Base-by-base conservation (phyloP, 441 rosid species). In the Populus tomentosa region DNA sequence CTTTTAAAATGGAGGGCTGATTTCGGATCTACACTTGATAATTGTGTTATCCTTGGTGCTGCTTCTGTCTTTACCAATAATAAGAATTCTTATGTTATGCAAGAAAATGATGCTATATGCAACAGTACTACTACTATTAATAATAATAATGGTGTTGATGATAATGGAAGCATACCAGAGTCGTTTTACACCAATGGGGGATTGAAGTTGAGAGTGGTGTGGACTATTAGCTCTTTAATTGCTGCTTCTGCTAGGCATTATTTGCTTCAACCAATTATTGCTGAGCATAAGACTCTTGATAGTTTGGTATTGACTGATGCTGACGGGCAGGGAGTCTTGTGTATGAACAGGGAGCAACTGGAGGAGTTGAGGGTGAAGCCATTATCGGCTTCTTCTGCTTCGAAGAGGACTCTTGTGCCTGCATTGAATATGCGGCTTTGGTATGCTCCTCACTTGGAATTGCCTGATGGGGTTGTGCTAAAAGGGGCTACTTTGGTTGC, bases 161-260 rank as follows among this genome's bases (percentile, higher is more conserved):
- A 93, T 74, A 88, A 85, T 79, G 98, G 95, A 36, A 91, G 87
- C 82, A 95, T 95, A 72, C 99, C 99, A 0, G 98, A 95, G 65
- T 92, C 98, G 28, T 93, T 95, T 73, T 92, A 93, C 84, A 93
- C 98, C 0, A 93, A 95, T 67, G 99, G 99, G 6, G 97, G 95
- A 13, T 87, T 95, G 86, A 95, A 94, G 83, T 84, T 91, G 71
- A 82, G 99, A 16, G 99, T 95, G 7, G 97, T 95, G 24, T 95
- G 99, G 99, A 93, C 99, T 14, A 95, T 92, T n/a, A 92, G 97
- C 79, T 94, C 99, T 1, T 75, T 95, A 76, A 91, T 95, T 30
- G 98, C 98, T 0, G 98, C 99, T 0, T 93, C 98, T 0, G 95
- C 98, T 5, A 87, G 98, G 84, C 99, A 95, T 83, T 92, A 91